These are phyloP conservation scores for Trifolium pratense DNA, from an alignment of 306 rosid genomes.

Conservation along the genomic window DNA sequence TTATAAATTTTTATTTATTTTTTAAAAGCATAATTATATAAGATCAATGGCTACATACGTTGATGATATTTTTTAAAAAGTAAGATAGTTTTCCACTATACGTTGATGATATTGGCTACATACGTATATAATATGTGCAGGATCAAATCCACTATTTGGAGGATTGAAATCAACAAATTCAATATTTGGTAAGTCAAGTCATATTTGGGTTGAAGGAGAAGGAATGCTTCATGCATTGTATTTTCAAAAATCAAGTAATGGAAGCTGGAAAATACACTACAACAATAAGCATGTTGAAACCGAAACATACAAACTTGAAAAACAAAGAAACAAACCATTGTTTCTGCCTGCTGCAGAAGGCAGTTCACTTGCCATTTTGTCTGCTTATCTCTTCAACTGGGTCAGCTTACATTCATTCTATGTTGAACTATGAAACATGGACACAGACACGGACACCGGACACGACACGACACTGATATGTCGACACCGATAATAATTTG, in stretches of 20 bases:
- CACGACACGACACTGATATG: too few relatives aligned
- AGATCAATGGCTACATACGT: too few relatives aligned
- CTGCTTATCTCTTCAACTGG: slow-evolving; percentile 64
- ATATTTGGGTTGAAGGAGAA: slow-evolving; percentile 83
- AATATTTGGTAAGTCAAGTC: slow-evolving; percentile 62
- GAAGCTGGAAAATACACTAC: slow-evolving; percentile 54
- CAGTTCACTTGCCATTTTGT: slow-evolving; percentile 57
- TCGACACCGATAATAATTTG: too few relatives aligned
- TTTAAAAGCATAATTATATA: too few relatives aligned
- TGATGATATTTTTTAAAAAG: too few relatives aligned
- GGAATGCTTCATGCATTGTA: slow-evolving; percentile 82
- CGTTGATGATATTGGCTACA: too few relatives aligned
- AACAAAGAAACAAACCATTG: slow-evolving; percentile 55
- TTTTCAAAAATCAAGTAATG: slow-evolving; percentile 42
- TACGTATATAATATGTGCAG: too few relatives aligned
- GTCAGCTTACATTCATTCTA: slow-evolving; percentile 40
- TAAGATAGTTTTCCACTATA: too few relatives aligned
- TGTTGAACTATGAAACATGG: too few relatives aligned
- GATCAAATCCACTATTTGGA: slow-evolving; percentile 79
- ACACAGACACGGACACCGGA: too few relatives aligned
- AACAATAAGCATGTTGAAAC: slow-evolving; percentile 69
- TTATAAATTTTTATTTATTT: too few relatives aligned
- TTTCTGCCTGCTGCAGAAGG: slow-evolving; percentile 68
- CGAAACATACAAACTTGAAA: slow-evolving; percentile 61
- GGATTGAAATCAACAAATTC: slow-evolving; percentile 70